phyloP scores from a whole-genome alignment of 129 eudicot genomes.

The Flaveria robusta region DNA sequence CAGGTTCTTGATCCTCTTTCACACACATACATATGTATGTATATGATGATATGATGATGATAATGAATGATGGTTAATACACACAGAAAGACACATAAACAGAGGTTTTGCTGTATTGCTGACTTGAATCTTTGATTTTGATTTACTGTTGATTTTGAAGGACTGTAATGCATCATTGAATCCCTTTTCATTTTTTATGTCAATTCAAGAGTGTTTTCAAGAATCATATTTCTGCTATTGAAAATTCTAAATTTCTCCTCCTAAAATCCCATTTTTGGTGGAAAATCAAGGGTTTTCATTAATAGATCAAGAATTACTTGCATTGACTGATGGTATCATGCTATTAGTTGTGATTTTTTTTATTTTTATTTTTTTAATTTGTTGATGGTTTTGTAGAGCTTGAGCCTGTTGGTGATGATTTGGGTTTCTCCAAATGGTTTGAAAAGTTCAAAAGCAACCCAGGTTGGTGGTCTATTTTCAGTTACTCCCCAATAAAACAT shows the following conservation, averaged over 20 bases:
- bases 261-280: background rate
- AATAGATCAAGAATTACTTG: background rate
- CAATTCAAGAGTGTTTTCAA: background rate
- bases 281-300: background rate
- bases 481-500: background rate
- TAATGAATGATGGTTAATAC: background rate
- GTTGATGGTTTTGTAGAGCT: slow-evolving; percentile 42
- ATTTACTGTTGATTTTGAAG: slow-evolving; percentile 10
- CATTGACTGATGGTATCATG: background rate
- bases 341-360: background rate
- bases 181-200: background rate
- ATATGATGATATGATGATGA: no score
- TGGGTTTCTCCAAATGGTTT: slow-evolving; percentile 93
- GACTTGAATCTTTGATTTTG: slow-evolving; percentile 4
- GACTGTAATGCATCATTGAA: slow-evolving; percentile 15
- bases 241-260: background rate
- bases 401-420: slow-evolving; percentile 61
- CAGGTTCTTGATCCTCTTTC: slow-evolving; percentile 44
- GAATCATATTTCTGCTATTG: background rate
- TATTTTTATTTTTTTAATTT: slow-evolving; percentile 7
- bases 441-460: slow-evolving; percentile 65
- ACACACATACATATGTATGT: no score
- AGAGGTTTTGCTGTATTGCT: background rate
- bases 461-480: slow-evolving; percentile 51
- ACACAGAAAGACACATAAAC: background rate